phyloP scores from a whole-genome alignment of 306 rosid genomes.

The Trichosanthes truncata region DNA sequence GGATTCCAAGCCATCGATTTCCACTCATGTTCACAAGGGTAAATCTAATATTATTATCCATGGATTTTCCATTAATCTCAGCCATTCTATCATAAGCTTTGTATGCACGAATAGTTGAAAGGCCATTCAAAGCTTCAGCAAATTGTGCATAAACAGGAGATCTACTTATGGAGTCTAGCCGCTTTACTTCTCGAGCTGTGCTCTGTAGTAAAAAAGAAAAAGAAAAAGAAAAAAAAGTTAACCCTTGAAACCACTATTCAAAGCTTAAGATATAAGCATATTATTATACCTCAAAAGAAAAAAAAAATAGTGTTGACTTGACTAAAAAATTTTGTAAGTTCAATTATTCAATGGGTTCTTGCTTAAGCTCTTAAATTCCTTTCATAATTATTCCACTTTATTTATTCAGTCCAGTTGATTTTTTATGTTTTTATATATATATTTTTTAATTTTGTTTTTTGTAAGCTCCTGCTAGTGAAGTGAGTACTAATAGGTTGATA shows the following conservation, averaged over 20 bases:
- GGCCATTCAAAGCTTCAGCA: constrained; percentile 88
- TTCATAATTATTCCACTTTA: neutral
- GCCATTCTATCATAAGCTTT: constrained; percentile 93
- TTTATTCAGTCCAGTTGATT: neutral
- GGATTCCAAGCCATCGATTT: constrained; percentile 42
- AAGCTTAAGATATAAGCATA: neutral
- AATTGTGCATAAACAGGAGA: constrained; percentile 97
- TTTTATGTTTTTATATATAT: neutral
- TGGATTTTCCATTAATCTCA: constrained; percentile 46
- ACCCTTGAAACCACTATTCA: neutral
- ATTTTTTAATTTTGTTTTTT: too few relatives aligned
- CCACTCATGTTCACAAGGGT: constrained; percentile 32
- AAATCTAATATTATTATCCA: constrained; percentile 35
- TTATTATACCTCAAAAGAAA: neutral
- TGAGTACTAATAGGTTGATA: neutral
- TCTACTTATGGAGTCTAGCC: constrained; percentile 83
- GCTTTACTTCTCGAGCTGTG: constrained; percentile 87
- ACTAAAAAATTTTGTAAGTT: neutral
- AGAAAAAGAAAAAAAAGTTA: constrained; percentile 7
- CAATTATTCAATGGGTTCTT: neutral
- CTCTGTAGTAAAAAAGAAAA: constrained; percentile 47
- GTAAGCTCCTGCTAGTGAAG: neutral
- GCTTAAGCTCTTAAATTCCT: neutral
- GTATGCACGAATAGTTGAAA: constrained; percentile 79
- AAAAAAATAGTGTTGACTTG: neutral